phyloP scores from a whole-genome alignment of 1,284 basidiomycete genomes.

The Phlebopus sp. region DNA sequence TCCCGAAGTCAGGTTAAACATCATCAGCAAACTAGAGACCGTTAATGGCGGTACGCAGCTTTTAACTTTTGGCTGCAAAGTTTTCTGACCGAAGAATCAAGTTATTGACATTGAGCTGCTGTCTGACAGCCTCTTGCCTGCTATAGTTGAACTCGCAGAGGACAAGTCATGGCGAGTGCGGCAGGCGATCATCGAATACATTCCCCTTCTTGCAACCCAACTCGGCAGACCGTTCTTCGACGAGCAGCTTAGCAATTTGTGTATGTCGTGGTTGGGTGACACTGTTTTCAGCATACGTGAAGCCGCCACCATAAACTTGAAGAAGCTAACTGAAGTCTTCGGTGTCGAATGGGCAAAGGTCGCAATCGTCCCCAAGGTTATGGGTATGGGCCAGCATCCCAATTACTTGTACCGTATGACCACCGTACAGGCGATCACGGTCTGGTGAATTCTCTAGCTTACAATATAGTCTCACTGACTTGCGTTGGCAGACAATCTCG shows the following conservation, averaged over 20 bases:
- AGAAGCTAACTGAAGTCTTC: slow-evolving; percentile 98
- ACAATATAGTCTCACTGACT: slow-evolving; percentile 11
- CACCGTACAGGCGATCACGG: slow-evolving; percentile 97
- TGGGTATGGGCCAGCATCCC: slow-evolving; percentile 96
- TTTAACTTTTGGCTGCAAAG: not conserved
- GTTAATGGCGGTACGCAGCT: slow-evolving; percentile 81
- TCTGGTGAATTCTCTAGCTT: slow-evolving; percentile 39
- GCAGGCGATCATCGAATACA: slow-evolving; percentile 99
- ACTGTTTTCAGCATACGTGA: slow-evolving; percentile 98
- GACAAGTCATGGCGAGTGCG: slow-evolving; percentile 99
- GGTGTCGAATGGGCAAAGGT: slow-evolving; percentile 97
- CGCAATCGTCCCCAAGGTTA: slow-evolving; percentile 96
- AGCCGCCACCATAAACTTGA: slow-evolving; percentile 94
- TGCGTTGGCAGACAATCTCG: slow-evolving; percentile 75
- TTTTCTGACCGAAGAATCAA: slow-evolving; percentile 29
- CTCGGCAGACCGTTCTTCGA: slow-evolving; percentile 98
- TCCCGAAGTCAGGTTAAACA: slow-evolving; percentile 95
- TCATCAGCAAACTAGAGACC: slow-evolving; percentile 98
- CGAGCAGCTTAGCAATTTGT: slow-evolving; percentile 93
- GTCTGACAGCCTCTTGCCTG: slow-evolving; percentile 94
- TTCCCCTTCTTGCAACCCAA: slow-evolving; percentile 91
- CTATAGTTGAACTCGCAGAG: slow-evolving; percentile 97
- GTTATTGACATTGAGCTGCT: slow-evolving; percentile 97
- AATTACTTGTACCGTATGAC: slow-evolving; percentile 99
- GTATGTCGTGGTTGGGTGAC: slow-evolving; percentile 99